Percentiles rank a stretch among this genome's conserved stretches.
phyloP scores from a whole-genome alignment of 352 stramenopile species.

The Pythium pectinolyticum region DNA sequence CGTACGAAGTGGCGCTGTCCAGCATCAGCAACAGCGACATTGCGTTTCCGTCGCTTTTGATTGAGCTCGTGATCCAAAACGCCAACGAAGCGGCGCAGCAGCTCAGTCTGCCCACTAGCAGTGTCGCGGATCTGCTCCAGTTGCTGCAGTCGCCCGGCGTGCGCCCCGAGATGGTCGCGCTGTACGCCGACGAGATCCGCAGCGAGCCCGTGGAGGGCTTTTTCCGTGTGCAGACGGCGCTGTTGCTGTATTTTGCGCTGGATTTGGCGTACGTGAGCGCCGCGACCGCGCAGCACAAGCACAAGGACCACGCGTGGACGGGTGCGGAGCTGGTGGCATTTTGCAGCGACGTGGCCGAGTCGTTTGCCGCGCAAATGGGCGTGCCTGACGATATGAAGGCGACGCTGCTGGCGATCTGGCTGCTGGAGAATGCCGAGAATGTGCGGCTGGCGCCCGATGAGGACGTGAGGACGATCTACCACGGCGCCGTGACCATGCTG shows the following conservation, averaged over 20 bases:
- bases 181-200: conserved; percentile 66
- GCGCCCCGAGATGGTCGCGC: conserved; percentile 55
- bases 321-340: conserved; percentile 61
- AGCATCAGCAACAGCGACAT: conserved; percentile 48
- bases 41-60: conserved; percentile 59
- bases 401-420: conserved; percentile 74
- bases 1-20: conserved; percentile 55
- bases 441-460: conserved; percentile 64
- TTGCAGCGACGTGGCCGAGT: conserved; percentile 58
- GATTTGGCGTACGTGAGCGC: conserved; percentile 65
- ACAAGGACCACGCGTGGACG: conserved; percentile 39
- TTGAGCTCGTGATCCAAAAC: conserved; percentile 78
- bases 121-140: conserved; percentile 41
- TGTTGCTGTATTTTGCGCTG: conserved; percentile 81
- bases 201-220: conserved; percentile 71
- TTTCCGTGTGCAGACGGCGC: conserved; percentile 68
- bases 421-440: conserved; percentile 78
- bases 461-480: conserved; percentile 63
- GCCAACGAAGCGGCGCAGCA: conserved; percentile 48
- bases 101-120: conserved; percentile 32
- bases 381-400: conserved; percentile 84
- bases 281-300: background rate
- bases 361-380: conserved; percentile 65
- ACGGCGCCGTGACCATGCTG: conserved; percentile 53
- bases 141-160: conserved; percentile 46